Percentiles rank a stretch among this genome's conserved stretches.
These are phyloP conservation scores for Penicillium longicatenatum DNA, from an alignment of 495 filamentous ascomycete species.

Conservation along the genomic window DNA sequence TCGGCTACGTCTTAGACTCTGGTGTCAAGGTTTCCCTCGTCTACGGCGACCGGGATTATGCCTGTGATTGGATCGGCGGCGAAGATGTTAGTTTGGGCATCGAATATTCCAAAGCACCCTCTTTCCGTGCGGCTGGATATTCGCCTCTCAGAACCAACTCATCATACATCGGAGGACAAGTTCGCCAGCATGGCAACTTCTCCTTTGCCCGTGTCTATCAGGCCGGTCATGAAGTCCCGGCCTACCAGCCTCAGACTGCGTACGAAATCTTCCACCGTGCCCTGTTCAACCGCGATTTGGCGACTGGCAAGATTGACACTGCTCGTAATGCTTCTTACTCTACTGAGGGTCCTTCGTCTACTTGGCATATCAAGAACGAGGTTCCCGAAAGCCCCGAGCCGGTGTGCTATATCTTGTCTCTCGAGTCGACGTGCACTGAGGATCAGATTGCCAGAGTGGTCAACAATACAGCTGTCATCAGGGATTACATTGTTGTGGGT, in stretches of 20 bases:
- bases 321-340: slow-evolving; percentile 40
- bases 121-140: slow-evolving; percentile 54
- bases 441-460: slow-evolving; percentile 49
- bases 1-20: slow-evolving; percentile 54
- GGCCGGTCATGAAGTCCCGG: slow-evolving; percentile 62
- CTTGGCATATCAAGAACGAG: slow-evolving; percentile 53
- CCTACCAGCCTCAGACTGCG: slow-evolving; percentile 58
- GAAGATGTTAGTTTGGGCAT: slow-evolving; percentile 46
- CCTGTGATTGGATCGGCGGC: slow-evolving; percentile 55
- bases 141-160: slow-evolving; percentile 47
- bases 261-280: slow-evolving; percentile 58
- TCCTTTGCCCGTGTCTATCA: slow-evolving; percentile 62
- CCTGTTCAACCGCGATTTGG: slow-evolving; percentile 55
- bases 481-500: slow-evolving; percentile 51
- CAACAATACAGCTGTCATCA: slow-evolving; percentile 50
- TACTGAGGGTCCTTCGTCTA: slow-evolving; percentile 52
- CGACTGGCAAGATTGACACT: slow-evolving; percentile 53
- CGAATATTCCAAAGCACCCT: slow-evolving; percentile 39
- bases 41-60: slow-evolving; percentile 65
- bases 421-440: slow-evolving; percentile 43
- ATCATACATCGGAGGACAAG: slow-evolving; percentile 50
- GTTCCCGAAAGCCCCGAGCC: slow-evolving; percentile 40
- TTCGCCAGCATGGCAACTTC: slow-evolving; percentile 60
- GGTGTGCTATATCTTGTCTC: slow-evolving; percentile 49
- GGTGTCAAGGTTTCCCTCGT: slow-evolving; percentile 69